Evolutionary conservation across 352 stramenopile genomes (phyloP).

Genomic region (Aphanomyces invadans): DNA sequence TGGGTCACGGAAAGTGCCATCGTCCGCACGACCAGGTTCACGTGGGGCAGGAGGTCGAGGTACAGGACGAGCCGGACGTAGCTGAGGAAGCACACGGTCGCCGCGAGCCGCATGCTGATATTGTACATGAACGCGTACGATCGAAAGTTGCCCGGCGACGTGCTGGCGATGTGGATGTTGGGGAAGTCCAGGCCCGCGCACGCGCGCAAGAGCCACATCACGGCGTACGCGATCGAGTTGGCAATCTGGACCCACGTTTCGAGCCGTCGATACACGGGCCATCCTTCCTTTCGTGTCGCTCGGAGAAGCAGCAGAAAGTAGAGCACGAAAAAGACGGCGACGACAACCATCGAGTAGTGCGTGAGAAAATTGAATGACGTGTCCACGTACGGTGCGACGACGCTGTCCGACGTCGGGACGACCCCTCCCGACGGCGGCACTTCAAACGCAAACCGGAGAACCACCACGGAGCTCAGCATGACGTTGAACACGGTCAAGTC

Average conservation of each 20-base stretch:
- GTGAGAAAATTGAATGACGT: constrained; percentile 36
- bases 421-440: constrained; percentile 38
- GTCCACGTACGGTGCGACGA: constrained; percentile 33
- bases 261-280: background rate
- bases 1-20: constrained; percentile 30
- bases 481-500: constrained; percentile 44
- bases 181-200: constrained; percentile 38
- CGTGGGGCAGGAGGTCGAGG: constrained; percentile 32
- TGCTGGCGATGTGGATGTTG: constrained; percentile 27
- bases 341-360: constrained; percentile 25
- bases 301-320: constrained; percentile 37
- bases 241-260: constrained; percentile 30
- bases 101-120: constrained; percentile 34
- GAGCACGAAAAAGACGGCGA: constrained; percentile 39
- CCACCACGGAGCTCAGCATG: constrained; percentile 37
- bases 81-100: constrained; percentile 35
- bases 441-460: constrained; percentile 42
- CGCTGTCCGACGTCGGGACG: constrained; percentile 27
- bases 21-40: constrained; percentile 40
- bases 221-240: constrained; percentile 34
- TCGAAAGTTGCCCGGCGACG: constrained; percentile 33
- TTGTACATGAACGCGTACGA: constrained; percentile 35
- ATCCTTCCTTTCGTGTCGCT: constrained; percentile 27
- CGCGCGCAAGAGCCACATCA: constrained; percentile 40
- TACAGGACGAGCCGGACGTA: constrained; percentile 41